Evolutionary conservation across 176 grass and related monocot species (phyloP).

Genomic region (Tillandsia fasciculata): DNA sequence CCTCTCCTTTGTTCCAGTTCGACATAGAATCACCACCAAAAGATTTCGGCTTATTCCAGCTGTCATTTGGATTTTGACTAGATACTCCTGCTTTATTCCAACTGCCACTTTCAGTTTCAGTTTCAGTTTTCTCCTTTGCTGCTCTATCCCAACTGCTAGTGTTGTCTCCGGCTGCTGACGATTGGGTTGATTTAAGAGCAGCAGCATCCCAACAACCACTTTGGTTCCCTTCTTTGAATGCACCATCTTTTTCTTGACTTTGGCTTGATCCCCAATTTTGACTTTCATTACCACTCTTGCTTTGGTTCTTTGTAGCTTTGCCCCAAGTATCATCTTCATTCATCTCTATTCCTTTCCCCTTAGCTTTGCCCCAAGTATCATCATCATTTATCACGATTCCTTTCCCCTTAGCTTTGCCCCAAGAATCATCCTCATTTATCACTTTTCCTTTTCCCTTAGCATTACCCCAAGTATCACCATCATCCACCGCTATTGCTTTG

Average conservation of each 20-base stretch:
- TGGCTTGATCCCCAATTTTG: constrained; percentile 40
- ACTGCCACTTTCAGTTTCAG: constrained; percentile 8
- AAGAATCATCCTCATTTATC: too few species aligned
- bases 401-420: too few species aligned
- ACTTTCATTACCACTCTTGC: constrained; percentile 19
- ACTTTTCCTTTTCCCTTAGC: too few species aligned
- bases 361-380: constrained; percentile 7
- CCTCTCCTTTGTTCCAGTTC: constrained; percentile 40
- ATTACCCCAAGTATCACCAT: too few species aligned
- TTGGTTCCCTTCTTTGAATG: constrained; percentile 17
- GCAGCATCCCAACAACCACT: constrained; percentile 26
- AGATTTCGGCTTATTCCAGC: constrained; percentile 32
- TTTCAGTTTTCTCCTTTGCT: constrained; percentile 26
- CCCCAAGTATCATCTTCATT: constrained; percentile 36
- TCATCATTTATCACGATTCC: too few species aligned
- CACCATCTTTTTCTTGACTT: constrained; percentile 23
- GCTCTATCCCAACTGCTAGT: constrained; percentile 32
- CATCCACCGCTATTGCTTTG: constrained; percentile 17
- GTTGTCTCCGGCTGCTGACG: constrained; percentile 5
- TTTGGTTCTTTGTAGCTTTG: constrained; percentile 18
- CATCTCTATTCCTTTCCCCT: constrained; percentile 29
- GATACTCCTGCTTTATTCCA: constrained; percentile 32
- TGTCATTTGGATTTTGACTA: constrained; percentile 16
- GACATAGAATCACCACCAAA: constrained; percentile 23
- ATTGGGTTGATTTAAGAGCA: constrained; percentile 12